A percentile compares a stretch with the other conserved stretches of the same genome.
Evolutionary conservation across 208 protist species (phyloP).

Genomic region (Acanthamoeba royreba): DNA sequence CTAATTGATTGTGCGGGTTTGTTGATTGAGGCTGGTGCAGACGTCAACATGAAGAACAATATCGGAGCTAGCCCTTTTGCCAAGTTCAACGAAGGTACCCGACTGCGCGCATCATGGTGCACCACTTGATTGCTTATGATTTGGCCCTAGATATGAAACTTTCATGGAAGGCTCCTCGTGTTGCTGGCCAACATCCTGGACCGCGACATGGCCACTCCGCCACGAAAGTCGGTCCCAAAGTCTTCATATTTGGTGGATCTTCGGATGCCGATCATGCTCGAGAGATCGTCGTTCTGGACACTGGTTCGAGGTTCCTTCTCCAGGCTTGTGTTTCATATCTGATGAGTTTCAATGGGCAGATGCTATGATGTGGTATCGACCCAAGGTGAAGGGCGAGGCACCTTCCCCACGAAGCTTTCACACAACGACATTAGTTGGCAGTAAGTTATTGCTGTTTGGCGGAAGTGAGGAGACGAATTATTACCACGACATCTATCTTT

Average conservation of each 20-base stretch:
- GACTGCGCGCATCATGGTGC: neutral
- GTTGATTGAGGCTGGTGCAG: neutral
- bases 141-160: neutral
- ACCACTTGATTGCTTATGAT: neutral
- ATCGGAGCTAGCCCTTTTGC: neutral
- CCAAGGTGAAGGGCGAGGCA: neutral
- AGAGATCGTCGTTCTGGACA: neutral
- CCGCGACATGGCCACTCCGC: neutral
- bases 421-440: neutral
- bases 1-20: neutral
- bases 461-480: neutral
- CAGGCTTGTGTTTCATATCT: neutral
- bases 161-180: neutral
- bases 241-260: conserved; percentile 1
- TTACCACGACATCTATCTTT: neutral
- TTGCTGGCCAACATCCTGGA: neutral
- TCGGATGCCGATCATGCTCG: neutral
- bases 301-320: neutral
- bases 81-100: neutral
- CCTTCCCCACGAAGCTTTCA: neutral
- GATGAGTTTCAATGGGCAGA: neutral
- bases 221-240: conserved; percentile 21
- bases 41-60: neutral
- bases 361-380: conserved; percentile 16
- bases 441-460: conserved; percentile 5